These are phyloP conservation scores for Monosporascus sp. DNA, from an alignment of 2,329 filamentous ascomycete genomes.

Conservation along the genomic window DNA sequence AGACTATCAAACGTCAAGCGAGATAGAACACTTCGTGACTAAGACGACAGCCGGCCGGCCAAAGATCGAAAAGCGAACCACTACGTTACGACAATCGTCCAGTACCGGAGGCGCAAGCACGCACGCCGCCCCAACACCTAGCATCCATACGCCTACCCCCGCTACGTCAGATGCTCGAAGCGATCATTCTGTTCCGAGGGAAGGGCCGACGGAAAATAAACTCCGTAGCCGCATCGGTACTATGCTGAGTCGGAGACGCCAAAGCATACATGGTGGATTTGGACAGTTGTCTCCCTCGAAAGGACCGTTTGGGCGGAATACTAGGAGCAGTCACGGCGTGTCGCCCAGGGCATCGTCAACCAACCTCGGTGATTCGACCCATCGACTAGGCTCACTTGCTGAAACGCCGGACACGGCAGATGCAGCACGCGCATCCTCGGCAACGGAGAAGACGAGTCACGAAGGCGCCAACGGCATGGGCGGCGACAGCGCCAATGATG, in stretches of 20 bases:
- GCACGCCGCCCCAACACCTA: slow-evolving; percentile 22
- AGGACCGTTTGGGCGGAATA: slow-evolving; percentile 54
- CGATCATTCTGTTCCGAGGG: slow-evolving; percentile 40
- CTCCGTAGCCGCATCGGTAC: slow-evolving; percentile 62
- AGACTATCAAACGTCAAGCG: slow-evolving; percentile 79
- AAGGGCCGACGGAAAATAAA: slow-evolving; percentile 46
- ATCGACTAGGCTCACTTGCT: slow-evolving; percentile 50
- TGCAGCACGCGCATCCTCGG: slow-evolving; percentile 24
- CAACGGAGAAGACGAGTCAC: slow-evolving; percentile 29
- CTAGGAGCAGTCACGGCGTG: slow-evolving; percentile 59
- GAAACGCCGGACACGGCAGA: slow-evolving; percentile 45
- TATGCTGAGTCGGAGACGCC: slow-evolving; percentile 60
- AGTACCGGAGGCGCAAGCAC: slow-evolving; percentile 25
- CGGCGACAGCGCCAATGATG: slow-evolving; percentile 29
- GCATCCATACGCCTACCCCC: slow-evolving; percentile 23
- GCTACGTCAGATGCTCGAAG: slow-evolving; percentile 36
- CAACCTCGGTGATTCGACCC: slow-evolving; percentile 50
- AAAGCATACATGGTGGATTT: slow-evolving; percentile 61
- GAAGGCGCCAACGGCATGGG: slow-evolving; percentile 43
- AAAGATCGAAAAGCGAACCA: slow-evolving; percentile 37
- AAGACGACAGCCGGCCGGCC: slow-evolving; percentile 39
- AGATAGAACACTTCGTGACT: slow-evolving; percentile 69
- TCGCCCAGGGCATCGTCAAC: slow-evolving; percentile 56
- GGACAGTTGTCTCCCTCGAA: slow-evolving; percentile 52
- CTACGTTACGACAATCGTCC: slow-evolving; percentile 36